Percentiles rank a stretch among this genome's conserved stretches.
phyloP scores from a whole-genome alignment of 768 basidiomycete genomes.

The Pisolithus marmoratus region DNA sequence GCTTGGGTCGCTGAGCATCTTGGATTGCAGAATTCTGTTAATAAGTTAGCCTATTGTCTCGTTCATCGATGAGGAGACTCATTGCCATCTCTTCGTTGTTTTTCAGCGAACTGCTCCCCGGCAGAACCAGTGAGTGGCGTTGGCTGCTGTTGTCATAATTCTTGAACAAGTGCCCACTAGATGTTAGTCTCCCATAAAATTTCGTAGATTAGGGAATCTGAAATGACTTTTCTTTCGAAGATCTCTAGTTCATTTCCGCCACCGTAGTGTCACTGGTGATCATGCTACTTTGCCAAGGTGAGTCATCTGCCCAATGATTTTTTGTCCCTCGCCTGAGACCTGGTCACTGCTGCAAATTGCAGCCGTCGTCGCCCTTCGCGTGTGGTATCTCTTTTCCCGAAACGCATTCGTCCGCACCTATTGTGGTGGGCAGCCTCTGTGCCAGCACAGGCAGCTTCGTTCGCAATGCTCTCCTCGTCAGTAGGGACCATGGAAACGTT shows the following conservation, averaged over 20 bases:
- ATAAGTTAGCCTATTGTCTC: neutral
- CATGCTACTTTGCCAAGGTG: constrained; percentile 14
- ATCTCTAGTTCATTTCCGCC: neutral
- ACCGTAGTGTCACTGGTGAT: neutral
- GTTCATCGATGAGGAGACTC: neutral
- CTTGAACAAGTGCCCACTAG: neutral
- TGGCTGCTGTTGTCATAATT: neutral
- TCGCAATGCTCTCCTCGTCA: neutral
- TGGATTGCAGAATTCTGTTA: neutral
- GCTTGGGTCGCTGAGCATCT: neutral
- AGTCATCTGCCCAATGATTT: neutral
- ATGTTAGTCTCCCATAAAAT: neutral
- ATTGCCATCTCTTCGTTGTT: neutral
- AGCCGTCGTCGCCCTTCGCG: constrained; percentile 12
- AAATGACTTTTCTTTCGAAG: too few relatives aligned
- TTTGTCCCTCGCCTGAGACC: too few relatives aligned
- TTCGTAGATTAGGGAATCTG: neutral
- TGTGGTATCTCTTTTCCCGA: constrained; percentile 15
- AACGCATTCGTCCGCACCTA: neutral
- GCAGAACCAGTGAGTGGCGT: neutral
- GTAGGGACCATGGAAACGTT: neutral
- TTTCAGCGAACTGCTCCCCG: neutral
- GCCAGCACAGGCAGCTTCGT: neutral
- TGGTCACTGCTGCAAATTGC: neutral
- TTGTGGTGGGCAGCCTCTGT: neutral